Conservation (phyloP, 2,329 filamentous ascomycete genomes). For the Calonectria naviculata region DNA sequence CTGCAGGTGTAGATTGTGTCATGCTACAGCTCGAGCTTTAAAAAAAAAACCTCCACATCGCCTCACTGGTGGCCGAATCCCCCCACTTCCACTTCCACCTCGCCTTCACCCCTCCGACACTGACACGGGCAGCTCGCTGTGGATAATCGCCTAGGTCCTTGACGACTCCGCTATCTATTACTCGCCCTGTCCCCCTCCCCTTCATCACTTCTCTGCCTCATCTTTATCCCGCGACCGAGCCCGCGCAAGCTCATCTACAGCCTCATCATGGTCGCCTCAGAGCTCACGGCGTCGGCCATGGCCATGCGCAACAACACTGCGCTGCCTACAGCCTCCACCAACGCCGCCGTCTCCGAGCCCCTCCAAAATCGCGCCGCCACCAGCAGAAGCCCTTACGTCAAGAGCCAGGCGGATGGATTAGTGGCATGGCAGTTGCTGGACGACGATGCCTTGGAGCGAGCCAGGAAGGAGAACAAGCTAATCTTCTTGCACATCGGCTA, state of each 20-base stretch:
- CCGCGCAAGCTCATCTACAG: background rate
- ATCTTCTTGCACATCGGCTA: slow-evolving; percentile 97
- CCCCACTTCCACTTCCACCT: slow-evolving; percentile 11
- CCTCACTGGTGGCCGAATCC: slow-evolving; percentile 7
- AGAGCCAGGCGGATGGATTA: slow-evolving; percentile 80
- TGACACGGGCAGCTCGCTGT: slow-evolving; percentile 6
- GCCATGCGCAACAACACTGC: slow-evolving; percentile 43
- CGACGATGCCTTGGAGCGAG: slow-evolving; percentile 79
- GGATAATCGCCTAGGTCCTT: background rate
- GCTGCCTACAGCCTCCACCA: slow-evolving; percentile 32
- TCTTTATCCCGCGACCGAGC: background rate
- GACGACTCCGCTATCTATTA: background rate
- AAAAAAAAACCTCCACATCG: slow-evolving; percentile 20
- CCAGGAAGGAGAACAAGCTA: slow-evolving; percentile 84
- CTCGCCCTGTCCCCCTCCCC: background rate
- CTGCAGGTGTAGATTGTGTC: slow-evolving; percentile 15
- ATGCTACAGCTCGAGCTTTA: slow-evolving; percentile 8
- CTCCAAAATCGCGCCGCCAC: slow-evolving; percentile 48
- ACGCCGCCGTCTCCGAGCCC: slow-evolving; percentile 31
- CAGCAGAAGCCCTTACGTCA: slow-evolving; percentile 68
- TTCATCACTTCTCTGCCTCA: background rate
- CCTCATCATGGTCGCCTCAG: slow-evolving; percentile 50
- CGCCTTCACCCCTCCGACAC: slow-evolving; percentile 10
- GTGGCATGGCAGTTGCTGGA: slow-evolving; percentile 95
- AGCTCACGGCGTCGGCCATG: slow-evolving; percentile 50